phyloP scores from a whole-genome alignment of 2,329 filamentous ascomycete genomes.

The Xylariaceae sp. region DNA sequence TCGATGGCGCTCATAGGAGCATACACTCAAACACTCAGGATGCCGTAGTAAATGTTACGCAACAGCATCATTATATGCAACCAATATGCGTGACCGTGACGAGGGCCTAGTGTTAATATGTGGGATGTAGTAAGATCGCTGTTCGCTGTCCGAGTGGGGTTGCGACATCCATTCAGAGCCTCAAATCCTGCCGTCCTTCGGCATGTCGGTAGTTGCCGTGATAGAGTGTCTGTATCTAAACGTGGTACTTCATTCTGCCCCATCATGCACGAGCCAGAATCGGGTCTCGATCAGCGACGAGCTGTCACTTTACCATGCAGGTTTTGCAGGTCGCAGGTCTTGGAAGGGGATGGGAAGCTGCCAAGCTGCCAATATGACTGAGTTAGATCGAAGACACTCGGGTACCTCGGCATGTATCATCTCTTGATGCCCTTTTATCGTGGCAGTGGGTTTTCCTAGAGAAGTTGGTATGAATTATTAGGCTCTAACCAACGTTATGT shows the following conservation, averaged over 20 bases:
- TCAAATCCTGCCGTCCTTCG: slow-evolving; percentile 10
- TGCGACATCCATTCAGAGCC: slow-evolving; percentile 22
- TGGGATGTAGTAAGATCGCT: not conserved
- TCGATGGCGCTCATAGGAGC: not conserved
- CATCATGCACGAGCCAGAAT: slow-evolving; percentile 13
- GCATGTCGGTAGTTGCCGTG: slow-evolving; percentile 25
- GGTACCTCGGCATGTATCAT: not conserved
- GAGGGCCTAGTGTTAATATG: too few relatives aligned
- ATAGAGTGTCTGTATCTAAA: not conserved
- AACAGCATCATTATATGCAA: slow-evolving; percentile 14
- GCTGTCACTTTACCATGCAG: slow-evolving; percentile 8
- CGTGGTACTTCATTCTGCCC: slow-evolving; percentile 13
- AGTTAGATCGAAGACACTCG: not conserved
- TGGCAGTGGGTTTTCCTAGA: too few relatives aligned
- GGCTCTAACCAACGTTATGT: too few relatives aligned
- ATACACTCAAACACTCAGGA: not conserved
- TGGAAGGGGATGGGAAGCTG: not conserved
- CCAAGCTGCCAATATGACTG: not conserved
- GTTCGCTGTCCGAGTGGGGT: slow-evolving; percentile 15
- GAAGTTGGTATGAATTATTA: too few relatives aligned
- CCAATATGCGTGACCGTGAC: not conserved
- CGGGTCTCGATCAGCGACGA: slow-evolving; percentile 1
- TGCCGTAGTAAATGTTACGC: slow-evolving; percentile 12
- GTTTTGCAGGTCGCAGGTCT: not conserved
- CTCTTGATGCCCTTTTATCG: too few relatives aligned